A percentile compares a stretch with the other conserved stretches of the same genome.
phyloP scores from a whole-genome alignment of 345 rosid genomes.

The Murraya paniculata region DNA sequence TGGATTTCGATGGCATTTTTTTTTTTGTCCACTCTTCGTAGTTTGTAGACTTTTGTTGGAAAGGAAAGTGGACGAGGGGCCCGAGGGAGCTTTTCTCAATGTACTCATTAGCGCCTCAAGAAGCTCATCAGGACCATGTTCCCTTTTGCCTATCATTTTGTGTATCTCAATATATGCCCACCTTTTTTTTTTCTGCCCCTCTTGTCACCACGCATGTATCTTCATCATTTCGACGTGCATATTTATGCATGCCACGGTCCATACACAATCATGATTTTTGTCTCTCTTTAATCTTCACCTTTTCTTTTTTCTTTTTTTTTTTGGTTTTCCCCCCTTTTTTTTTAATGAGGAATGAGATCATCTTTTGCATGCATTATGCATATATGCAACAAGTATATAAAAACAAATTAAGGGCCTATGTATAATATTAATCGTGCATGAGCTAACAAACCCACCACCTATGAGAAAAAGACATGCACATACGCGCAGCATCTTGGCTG shows the following conservation, averaged over 20 bases:
- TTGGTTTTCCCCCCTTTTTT: too few relatives aligned
- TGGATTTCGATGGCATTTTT: too few relatives aligned
- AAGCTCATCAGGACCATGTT: slow-evolving; percentile 1
- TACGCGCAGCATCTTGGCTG: neutral
- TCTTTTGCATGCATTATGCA: neutral
- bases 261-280: neutral
- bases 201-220: neutral
- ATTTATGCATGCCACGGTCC: slow-evolving; percentile 2
- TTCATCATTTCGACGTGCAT: slow-evolving; percentile 12
- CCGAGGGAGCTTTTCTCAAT: neutral
- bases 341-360: too few relatives aligned
- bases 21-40: neutral
- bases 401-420: neutral
- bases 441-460: slow-evolving; percentile 4
- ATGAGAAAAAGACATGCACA: neutral
- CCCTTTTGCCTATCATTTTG: slow-evolving; percentile 3
- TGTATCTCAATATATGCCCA: slow-evolving; percentile 3
- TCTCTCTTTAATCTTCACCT: neutral
- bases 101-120: neutral
- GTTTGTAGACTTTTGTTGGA: neutral
- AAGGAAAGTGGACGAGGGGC: neutral
- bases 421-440: neutral
- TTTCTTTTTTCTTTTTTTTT: too few relatives aligned
- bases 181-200: neutral
- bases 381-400: too few relatives aligned